These are phyloP conservation scores for Silybum marianum DNA, from an alignment of 129 eudicot species.

Conservation along the genomic window DNA sequence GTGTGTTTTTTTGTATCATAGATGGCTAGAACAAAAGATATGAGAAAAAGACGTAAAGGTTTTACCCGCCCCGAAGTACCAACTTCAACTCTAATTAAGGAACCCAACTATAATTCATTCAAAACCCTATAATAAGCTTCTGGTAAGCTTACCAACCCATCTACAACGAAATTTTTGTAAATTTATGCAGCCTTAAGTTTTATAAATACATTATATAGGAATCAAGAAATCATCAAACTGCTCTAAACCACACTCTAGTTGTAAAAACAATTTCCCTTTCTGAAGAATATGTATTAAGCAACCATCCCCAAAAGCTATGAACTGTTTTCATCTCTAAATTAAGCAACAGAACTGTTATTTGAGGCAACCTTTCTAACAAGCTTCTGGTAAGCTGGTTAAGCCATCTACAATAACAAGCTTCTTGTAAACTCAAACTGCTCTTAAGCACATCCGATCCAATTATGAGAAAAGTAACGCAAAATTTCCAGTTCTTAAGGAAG, in stretches of 20 bases:
- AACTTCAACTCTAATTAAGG: not conserved
- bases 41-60: not conserved
- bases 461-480: not conserved
- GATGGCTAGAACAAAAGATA: not conserved
- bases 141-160: conserved; percentile 5
- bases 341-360: not conserved
- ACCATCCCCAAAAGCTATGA: not conserved
- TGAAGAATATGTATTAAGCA: not conserved
- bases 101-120: not conserved
- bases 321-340: not conserved
- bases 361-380: not conserved
- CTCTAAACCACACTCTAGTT: not conserved
- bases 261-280: not conserved
- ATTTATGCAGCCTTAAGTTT: conserved; percentile 1
- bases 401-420: not conserved
- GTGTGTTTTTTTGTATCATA: not conserved
- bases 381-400: not conserved
- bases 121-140: not conserved
- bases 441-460: not conserved
- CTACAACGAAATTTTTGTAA: not conserved
- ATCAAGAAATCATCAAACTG: conserved; percentile 3
- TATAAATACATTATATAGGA: not conserved
- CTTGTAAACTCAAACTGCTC: not conserved
- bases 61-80: not conserved
- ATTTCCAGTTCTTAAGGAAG: not conserved